phyloP scores from a whole-genome alignment of 2,329 filamentous ascomycete species.

The Stemphylium lycopersici region DNA sequence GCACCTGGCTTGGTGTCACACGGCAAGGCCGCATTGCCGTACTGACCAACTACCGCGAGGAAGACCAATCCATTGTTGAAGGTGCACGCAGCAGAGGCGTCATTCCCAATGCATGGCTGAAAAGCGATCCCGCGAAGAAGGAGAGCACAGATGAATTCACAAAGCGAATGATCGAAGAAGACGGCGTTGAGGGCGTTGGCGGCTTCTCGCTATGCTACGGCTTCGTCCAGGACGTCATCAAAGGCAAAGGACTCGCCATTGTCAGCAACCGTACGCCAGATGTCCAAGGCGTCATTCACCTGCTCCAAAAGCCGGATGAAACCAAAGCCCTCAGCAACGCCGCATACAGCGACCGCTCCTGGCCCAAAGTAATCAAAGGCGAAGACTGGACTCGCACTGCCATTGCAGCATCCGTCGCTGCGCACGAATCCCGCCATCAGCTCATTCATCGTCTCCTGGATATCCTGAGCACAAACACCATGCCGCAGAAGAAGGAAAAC shows the following conservation, averaged over 20 bases:
- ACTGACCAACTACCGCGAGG: constrained; percentile 69
- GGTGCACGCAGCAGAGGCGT: constrained; percentile 61
- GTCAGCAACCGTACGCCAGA: constrained; percentile 67
- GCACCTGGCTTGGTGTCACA: constrained; percentile 70
- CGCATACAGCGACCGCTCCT: constrained; percentile 62
- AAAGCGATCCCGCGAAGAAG: constrained; percentile 41
- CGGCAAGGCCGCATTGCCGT: constrained; percentile 65
- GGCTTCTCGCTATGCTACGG: constrained; percentile 69
- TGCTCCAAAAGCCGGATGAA: constrained; percentile 56
- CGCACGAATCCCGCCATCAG: constrained; percentile 53
- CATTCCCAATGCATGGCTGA: constrained; percentile 66
- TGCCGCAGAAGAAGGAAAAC: constrained; percentile 58
- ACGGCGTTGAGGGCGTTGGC: constrained; percentile 63
- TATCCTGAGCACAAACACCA: constrained; percentile 61
- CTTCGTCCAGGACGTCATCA: constrained; percentile 54
- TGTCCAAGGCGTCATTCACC: constrained; percentile 58
- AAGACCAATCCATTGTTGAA: constrained; percentile 50
- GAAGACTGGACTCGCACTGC: constrained; percentile 60
- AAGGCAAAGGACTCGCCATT: constrained; percentile 54
- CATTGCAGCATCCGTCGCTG: constrained; percentile 54
- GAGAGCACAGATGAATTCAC: constrained; percentile 60
- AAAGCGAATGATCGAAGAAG: constrained; percentile 60
- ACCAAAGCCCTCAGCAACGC: constrained; percentile 68
- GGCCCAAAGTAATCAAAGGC: constrained; percentile 67
- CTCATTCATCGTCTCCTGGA: constrained; percentile 60